Percentiles rank a stretch among this genome's conserved stretches.
phyloP scores from a whole-genome alignment of 306 rosid genomes.

The Spatholobus suberectus region DNA sequence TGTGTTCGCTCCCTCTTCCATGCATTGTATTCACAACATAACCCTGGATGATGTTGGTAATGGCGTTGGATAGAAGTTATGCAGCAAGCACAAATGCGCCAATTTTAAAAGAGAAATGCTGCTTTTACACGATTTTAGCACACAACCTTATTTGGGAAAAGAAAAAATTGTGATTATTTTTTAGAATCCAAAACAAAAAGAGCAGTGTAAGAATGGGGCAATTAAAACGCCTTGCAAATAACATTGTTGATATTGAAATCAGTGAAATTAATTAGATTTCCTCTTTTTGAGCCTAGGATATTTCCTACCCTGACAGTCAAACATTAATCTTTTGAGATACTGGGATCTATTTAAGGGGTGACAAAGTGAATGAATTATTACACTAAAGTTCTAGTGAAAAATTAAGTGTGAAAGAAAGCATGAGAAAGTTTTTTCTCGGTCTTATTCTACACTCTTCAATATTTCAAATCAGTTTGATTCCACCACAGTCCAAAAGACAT shows the following conservation, averaged over 20 bases:
- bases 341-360: too few species aligned
- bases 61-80: constrained; percentile 6
- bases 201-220: neutral
- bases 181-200: neutral
- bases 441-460: too few species aligned
- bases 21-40: constrained; percentile 13
- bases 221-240: neutral
- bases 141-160: neutral
- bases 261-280: neutral
- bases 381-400: too few species aligned
- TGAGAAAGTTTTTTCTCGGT: too few species aligned
- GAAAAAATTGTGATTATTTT: neutral
- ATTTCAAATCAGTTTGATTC: too few species aligned
- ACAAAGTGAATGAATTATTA: too few species aligned
- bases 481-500: too few species aligned
- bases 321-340: too few species aligned
- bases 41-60: constrained; percentile 20
- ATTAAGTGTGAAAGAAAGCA: too few species aligned
- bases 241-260: neutral
- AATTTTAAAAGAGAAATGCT: constrained; percentile 25
- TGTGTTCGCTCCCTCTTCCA: constrained; percentile 12
- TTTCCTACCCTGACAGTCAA: too few species aligned
- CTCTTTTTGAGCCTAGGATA: too few species aligned
- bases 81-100: neutral
- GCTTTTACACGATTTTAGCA: neutral